Conservation (phyloP, 1,139 yeast species). For the Saccharomyces hybrid region DNA sequence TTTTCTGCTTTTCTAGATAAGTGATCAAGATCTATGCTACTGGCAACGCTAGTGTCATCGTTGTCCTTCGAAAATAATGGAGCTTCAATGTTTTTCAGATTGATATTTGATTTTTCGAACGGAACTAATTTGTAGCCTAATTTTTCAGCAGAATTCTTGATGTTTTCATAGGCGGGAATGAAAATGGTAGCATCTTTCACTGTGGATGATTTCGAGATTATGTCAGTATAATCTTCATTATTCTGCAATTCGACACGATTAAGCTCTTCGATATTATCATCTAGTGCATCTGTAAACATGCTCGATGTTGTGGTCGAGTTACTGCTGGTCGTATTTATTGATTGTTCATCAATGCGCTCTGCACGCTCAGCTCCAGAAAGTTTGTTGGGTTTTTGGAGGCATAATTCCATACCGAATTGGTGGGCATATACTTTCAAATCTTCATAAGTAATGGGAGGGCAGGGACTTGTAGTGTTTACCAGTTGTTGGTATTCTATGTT, state of each 20-base stretch:
- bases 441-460: not conserved
- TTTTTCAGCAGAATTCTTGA: constrained; percentile 20
- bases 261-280: constrained; percentile 4
- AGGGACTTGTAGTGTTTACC: not conserved
- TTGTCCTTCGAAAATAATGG: not conserved
- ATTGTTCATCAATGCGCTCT: not conserved
- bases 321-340: not conserved
- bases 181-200: constrained; percentile 8
- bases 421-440: not conserved
- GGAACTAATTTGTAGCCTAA: constrained; percentile 26
- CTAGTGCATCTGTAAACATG: constrained; percentile 26
- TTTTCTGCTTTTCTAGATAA: not conserved
- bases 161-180: constrained; percentile 14
- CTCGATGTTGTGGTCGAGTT: constrained; percentile 4
- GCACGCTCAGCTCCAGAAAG: not conserved
- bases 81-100: not conserved
- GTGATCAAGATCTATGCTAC: not conserved
- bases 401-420: not conserved
- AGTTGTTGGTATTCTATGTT: constrained; percentile 5
- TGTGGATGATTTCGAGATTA: constrained; percentile 19
- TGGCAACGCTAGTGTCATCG: not conserved
- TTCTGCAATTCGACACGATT: not conserved
- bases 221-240: constrained; percentile 1
- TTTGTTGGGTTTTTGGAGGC: not conserved
- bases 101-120: not conserved